Percentiles rank a stretch among this genome's conserved stretches.
Conservation (phyloP, 1,284 basidiomycete species). For the Ustilago curta region DNA sequence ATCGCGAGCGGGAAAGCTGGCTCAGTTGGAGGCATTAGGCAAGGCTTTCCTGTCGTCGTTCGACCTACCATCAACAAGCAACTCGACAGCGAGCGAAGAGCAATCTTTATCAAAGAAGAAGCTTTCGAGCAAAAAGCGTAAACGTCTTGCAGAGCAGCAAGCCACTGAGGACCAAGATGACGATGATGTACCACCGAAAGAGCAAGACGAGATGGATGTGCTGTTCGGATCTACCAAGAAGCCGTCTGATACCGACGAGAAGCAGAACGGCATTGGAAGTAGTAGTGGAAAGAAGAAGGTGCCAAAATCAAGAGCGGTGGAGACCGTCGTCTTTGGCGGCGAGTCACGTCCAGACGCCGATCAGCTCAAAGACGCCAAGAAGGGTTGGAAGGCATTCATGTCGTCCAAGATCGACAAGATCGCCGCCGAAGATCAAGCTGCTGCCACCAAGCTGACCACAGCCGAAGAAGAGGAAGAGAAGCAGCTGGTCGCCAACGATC, state of each 20-base stretch:
- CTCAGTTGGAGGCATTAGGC: constrained; percentile 45
- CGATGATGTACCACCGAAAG: background rate
- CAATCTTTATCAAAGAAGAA: constrained; percentile 9
- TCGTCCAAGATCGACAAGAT: constrained; percentile 56
- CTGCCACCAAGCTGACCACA: constrained; percentile 16
- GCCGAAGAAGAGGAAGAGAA: constrained; percentile 59
- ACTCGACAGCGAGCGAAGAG: background rate
- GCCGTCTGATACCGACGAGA: background rate
- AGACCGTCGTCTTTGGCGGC: constrained; percentile 47
- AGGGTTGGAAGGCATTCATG: constrained; percentile 56
- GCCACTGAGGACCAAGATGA: background rate
- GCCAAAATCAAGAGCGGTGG: constrained; percentile 25
- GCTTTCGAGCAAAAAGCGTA: constrained; percentile 37
- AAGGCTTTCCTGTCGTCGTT: constrained; percentile 48
- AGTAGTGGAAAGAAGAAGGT: constrained; percentile 21
- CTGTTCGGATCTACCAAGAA: constrained; percentile 27
- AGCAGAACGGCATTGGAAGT: constrained; percentile 7
- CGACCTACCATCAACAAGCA: constrained; percentile 15
- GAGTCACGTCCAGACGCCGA: constrained; percentile 27
- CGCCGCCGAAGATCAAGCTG: constrained; percentile 20
- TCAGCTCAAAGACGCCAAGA: constrained; percentile 36
- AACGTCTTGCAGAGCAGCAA: constrained; percentile 28
- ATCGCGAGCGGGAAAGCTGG: constrained; percentile 21
- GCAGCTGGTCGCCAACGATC: constrained; percentile 62
- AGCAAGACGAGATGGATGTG: constrained; percentile 39